Evolutionary conservation across 2,329 filamentous ascomycete genomes (phyloP).

Genomic region (Colletotrichum noveboracense): DNA sequence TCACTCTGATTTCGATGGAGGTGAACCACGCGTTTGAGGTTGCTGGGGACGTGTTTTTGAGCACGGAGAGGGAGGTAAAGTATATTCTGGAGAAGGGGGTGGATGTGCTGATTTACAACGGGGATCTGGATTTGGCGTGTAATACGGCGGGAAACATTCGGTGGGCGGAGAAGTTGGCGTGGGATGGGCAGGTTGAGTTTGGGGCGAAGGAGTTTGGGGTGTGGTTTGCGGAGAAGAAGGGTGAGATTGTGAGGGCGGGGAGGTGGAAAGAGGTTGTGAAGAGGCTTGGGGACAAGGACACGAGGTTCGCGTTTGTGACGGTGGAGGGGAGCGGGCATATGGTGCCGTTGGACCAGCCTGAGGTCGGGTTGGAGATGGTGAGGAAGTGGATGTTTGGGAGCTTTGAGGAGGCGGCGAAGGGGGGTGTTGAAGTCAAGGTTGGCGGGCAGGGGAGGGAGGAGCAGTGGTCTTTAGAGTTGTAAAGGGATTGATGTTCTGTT

Average conservation of each 20-base stretch:
- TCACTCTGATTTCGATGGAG: neutral
- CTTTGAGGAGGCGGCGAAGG: neutral
- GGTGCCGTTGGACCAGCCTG: constrained; percentile 31
- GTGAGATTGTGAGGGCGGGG: neutral
- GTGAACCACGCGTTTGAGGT: constrained; percentile 20
- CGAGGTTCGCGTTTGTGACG: constrained; percentile 26
- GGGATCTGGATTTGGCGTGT: constrained; percentile 25
- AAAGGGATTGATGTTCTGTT: neutral
- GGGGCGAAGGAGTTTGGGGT: constrained; percentile 30
- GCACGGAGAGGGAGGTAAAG: neutral
- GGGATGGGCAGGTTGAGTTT: constrained; percentile 49
- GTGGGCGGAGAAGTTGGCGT: constrained; percentile 44
- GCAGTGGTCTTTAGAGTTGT: constrained; percentile 6
- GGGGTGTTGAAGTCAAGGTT: neutral
- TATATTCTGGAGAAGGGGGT: constrained; percentile 18
- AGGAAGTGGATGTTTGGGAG: constrained; percentile 21
- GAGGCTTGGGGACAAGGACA: neutral
- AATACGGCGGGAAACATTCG: constrained; percentile 32
- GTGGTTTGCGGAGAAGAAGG: constrained; percentile 10
- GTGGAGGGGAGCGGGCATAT: constrained; percentile 46
- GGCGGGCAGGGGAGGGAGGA: neutral
- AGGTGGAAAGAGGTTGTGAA: constrained; percentile 16
- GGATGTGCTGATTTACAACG: constrained; percentile 28
- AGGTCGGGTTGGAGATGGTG: constrained; percentile 21
- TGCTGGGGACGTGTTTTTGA: constrained; percentile 17